Conservation (phyloP, 108 stramenopile species). For the Pseudonitzschia pungens region DNA sequence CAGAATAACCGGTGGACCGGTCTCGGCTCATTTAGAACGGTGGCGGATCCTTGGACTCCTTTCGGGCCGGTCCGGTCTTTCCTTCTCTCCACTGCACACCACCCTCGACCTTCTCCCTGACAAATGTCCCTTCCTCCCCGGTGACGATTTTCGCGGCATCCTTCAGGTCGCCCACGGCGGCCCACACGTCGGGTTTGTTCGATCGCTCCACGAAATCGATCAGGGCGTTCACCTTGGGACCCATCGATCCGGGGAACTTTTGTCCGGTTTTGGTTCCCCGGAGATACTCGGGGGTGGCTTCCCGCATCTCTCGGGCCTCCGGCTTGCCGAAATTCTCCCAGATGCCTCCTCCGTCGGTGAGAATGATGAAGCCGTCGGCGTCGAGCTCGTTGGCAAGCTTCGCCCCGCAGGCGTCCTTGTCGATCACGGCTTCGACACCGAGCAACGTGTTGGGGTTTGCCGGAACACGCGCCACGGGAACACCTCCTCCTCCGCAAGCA, state of each 20-base stretch:
- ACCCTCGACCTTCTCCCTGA: conserved; percentile 54
- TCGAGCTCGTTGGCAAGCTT: conserved; percentile 67
- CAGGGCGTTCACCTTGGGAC: conserved; percentile 78
- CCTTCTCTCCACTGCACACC: conserved; percentile 65
- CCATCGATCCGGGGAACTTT: conserved; percentile 60
- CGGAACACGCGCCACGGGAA: conserved; percentile 72
- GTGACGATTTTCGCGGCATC: conserved; percentile 66
- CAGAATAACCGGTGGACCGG: too few relatives aligned
- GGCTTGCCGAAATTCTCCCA: conserved; percentile 86
- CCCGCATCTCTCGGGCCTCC: conserved; percentile 68
- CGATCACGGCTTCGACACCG: conserved; percentile 84
- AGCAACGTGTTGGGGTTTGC: conserved; percentile 61
- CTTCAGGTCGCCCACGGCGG: conserved; percentile 79
- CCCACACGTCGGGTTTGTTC: conserved; percentile 54
- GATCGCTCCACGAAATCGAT: conserved; percentile 70
- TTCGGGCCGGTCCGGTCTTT: conserved; percentile 37
- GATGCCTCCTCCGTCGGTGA: conserved; percentile 79
- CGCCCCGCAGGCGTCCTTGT: conserved; percentile 60
- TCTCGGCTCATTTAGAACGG: neutral
- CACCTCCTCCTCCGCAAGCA: conserved; percentile 83
- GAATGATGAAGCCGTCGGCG: conserved; percentile 80
- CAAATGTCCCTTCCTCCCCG: conserved; percentile 68
- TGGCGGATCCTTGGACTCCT: conserved; percentile 59
- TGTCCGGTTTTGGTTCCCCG: conserved; percentile 45
- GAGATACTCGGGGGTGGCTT: conserved; percentile 72